Evolutionary conservation across 2,329 filamentous ascomycete genomes (phyloP), one percentile per base, ranked within the genome.

Genomic region (Neonectria neomacrospora): DNA sequence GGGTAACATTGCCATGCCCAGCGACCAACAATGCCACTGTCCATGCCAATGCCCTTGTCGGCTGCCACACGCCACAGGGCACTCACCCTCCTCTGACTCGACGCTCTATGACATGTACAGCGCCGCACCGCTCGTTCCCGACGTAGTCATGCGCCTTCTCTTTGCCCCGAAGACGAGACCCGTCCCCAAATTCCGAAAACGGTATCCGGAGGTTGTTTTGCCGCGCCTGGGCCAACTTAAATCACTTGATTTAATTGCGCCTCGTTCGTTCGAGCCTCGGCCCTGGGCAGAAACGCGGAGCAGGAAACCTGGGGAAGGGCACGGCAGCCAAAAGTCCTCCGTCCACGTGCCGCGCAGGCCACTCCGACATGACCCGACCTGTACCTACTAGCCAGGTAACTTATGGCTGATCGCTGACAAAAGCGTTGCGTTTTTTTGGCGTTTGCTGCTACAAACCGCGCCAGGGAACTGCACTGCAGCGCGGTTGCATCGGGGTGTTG

Each of bases 161-260:
- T 34, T 26, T 26, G 3, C 6, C 44, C 58, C 37, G 22, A 41
- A 26, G 20, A 37, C 14, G 9, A 26, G 14, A 51, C 44, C 52
- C 34, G 34, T 37, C 59, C 60, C 54, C 54, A 45, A 42, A 50
- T 63, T 63, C 50, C 60, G 22, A 63, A 63, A 63, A 30, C 48
- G 37, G 53, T 44, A 37, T 37, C 37, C 53, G 45, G 44, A n/a
- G 18, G 28, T 57, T 50, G 23, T 44, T 44, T 9, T 48, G 20
- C 26, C n/a, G 18, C 34, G 42, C 50, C 41, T 42, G 32, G 53
- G 23, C 50, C 58, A 57, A 9, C 10, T 18, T 47, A 22, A 61
- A 44, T 48, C 39, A 20, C 32, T 14, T 23, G 34, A 26, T 30
- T n/a, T 10, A 9, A n/a, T 37, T n/a, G 14, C 14, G 37, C 34